Conservation (phyloP, 192 early-diverging fungal species). For the Mortierella claussenii region DNA sequence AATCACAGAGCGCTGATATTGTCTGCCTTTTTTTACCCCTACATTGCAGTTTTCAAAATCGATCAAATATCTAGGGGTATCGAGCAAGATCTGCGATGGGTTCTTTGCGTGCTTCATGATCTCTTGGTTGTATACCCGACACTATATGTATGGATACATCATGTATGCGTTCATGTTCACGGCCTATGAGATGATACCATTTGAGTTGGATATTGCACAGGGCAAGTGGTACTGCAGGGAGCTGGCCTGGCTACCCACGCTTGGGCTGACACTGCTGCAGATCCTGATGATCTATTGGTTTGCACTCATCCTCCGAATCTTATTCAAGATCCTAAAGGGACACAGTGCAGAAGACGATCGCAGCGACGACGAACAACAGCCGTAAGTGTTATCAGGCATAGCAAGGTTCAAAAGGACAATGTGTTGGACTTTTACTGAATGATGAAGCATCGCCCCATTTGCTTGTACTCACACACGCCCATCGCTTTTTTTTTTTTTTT, state of each 20-base stretch:
- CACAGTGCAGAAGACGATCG: conserved; percentile 71
- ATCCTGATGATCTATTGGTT: conserved; percentile 77
- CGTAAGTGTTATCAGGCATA: too few relatives aligned
- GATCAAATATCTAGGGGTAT: conserved; percentile 75
- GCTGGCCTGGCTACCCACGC: conserved; percentile 51
- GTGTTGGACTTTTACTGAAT: too few relatives aligned
- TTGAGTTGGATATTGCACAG: conserved; percentile 57
- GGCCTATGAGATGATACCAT: conserved; percentile 65
- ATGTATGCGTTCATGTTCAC: conserved; percentile 63
- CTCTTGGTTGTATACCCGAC: conserved; percentile 80
- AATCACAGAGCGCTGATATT: background rate
- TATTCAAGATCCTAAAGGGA: conserved; percentile 66
- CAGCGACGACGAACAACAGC: conserved; percentile 72
- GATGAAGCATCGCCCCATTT: too few relatives aligned
- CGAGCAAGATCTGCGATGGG: conserved; percentile 59
- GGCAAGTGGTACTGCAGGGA: conserved; percentile 59
- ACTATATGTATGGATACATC: conserved; percentile 76
- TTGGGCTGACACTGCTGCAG: conserved; percentile 65
- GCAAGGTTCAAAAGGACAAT: too few relatives aligned
- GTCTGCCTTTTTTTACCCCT: background rate
- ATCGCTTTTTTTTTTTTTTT: too few relatives aligned
- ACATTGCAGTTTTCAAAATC: conserved; percentile 72
- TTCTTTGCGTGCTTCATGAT: conserved; percentile 76
- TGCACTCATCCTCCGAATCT: conserved; percentile 69
- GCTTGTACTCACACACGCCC: too few relatives aligned